Percentiles rank a stretch among this genome's conserved stretches.
Conservation (phyloP, 2,329 filamentous ascomycete genomes). For the Pseudogymnoascus sp. region DNA sequence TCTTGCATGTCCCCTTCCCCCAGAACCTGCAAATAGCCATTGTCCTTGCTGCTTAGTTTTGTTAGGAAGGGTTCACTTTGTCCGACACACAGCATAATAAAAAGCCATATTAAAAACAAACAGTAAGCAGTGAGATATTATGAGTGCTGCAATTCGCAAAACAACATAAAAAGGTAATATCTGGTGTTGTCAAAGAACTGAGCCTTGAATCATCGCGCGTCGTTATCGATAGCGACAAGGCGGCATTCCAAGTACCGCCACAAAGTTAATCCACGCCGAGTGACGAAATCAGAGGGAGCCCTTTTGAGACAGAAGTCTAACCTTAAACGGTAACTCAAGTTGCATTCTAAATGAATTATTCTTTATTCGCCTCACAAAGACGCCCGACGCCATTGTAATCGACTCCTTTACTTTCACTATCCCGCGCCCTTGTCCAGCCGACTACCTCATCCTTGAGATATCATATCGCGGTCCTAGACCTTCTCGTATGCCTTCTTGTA, state of each 20-base stretch:
- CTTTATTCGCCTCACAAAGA: background rate
- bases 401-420: background rate
- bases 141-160: background rate
- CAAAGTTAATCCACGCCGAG: constrained; percentile 3
- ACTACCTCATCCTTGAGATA: constrained; percentile 2
- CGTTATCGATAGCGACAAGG: constrained; percentile 9
- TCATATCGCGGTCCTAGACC: constrained; percentile 24
- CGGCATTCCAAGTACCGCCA: background rate
- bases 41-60: constrained; percentile 34
- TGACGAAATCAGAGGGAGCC: background rate
- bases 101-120: background rate
- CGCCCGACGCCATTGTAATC: background rate
- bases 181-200: background rate
- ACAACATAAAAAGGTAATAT: background rate
- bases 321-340: background rate
- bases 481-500: constrained; percentile 24
- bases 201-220: constrained; percentile 4
- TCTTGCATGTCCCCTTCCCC: constrained; percentile 55
- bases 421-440: background rate
- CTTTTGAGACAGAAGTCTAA: constrained; percentile 7
- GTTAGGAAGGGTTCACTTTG: background rate
- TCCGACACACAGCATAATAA: background rate
- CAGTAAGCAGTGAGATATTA: background rate
- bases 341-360: background rate
- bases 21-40: constrained; percentile 48